These are phyloP conservation scores for Calonectria honghensis DNA, from an alignment of 2,329 filamentous ascomycete genomes.

Conservation along the genomic window DNA sequence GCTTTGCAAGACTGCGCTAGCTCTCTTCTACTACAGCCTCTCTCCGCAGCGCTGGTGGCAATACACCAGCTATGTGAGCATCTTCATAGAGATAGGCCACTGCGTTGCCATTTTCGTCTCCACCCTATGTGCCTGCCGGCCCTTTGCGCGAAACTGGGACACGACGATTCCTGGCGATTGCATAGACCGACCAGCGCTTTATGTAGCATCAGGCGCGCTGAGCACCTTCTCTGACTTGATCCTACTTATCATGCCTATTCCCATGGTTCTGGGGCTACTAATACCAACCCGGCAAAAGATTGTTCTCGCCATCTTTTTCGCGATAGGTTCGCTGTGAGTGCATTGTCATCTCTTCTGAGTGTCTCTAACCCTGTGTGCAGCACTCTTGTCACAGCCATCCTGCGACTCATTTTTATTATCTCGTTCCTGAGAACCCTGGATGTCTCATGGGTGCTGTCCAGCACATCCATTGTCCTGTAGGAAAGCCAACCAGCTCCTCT, in stretches of 20 bases:
- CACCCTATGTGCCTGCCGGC: conserved; percentile 52
- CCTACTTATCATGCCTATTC: conserved; percentile 65
- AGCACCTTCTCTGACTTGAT: conserved; percentile 68
- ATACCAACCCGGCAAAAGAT: conserved; percentile 67
- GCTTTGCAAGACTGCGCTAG: not conserved
- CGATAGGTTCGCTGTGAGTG: conserved; percentile 57
- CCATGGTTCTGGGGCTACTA: conserved; percentile 64
- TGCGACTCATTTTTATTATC: conserved; percentile 41
- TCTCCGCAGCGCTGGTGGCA: not conserved
- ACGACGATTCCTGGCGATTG: conserved; percentile 57
- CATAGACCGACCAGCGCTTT: conserved; percentile 66
- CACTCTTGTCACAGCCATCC: conserved; percentile 44
- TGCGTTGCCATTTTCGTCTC: conserved; percentile 55
- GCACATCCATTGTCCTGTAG: not conserved
- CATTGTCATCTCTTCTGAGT: not conserved
- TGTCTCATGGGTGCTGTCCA: conserved; percentile 41
- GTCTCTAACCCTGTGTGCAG: conserved; percentile 12
- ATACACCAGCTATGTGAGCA: not conserved
- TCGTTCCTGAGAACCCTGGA: not conserved
- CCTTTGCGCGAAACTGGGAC: conserved; percentile 51
- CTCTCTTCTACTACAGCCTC: not conserved
- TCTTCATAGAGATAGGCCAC: not conserved
- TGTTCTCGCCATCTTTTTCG: conserved; percentile 64
- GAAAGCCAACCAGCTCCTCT: not conserved
- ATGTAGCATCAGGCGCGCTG: conserved; percentile 66